These are phyloP conservation scores for Verticillium longisporum DNA, from an alignment of 2,329 filamentous ascomycete species.

Conservation along the genomic window DNA sequence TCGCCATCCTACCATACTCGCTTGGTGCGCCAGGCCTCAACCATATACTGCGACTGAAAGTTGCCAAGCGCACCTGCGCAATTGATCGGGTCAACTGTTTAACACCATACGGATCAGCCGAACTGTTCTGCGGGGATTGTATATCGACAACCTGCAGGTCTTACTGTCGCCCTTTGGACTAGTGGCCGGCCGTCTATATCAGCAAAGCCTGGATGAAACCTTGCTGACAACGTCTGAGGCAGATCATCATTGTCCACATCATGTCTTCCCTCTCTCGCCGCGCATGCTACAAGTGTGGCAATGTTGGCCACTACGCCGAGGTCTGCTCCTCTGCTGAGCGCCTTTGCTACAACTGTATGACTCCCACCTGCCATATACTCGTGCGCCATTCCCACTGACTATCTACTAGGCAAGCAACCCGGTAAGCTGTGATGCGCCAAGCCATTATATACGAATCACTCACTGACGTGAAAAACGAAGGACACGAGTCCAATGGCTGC, in stretches of 20 bases:
- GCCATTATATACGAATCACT: background rate
- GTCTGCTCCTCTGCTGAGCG: slow-evolving; percentile 97
- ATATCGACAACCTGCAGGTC: too few relatives aligned
- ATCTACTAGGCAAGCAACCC: slow-evolving; percentile 65
- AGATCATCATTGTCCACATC: slow-evolving; percentile 20
- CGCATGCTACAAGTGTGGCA: slow-evolving; percentile 79
- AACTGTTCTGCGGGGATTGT: too few relatives aligned
- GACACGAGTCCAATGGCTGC: slow-evolving; percentile 97
- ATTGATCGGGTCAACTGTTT: too few relatives aligned
- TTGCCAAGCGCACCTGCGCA: too few relatives aligned
- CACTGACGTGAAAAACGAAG: slow-evolving; percentile 29
- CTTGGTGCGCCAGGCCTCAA: too few relatives aligned
- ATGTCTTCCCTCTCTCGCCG: slow-evolving; percentile 79
- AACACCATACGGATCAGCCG: too few relatives aligned
- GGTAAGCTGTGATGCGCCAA: slow-evolving; percentile 36
- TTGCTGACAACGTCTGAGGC: slow-evolving; percentile 9
- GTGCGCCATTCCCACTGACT: slow-evolving; percentile 1
- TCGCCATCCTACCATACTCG: too few relatives aligned
- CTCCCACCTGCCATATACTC: background rate
- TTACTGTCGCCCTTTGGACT: too few relatives aligned
- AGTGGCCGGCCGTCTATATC: too few relatives aligned
- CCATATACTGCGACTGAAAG: too few relatives aligned
- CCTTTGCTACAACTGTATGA: slow-evolving; percentile 98
- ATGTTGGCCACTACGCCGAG: slow-evolving; percentile 76
- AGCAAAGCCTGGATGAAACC: background rate